phyloP scores from a whole-genome alignment of 2,329 filamentous ascomycete genomes.

The Neofusicoccum parvum region DNA sequence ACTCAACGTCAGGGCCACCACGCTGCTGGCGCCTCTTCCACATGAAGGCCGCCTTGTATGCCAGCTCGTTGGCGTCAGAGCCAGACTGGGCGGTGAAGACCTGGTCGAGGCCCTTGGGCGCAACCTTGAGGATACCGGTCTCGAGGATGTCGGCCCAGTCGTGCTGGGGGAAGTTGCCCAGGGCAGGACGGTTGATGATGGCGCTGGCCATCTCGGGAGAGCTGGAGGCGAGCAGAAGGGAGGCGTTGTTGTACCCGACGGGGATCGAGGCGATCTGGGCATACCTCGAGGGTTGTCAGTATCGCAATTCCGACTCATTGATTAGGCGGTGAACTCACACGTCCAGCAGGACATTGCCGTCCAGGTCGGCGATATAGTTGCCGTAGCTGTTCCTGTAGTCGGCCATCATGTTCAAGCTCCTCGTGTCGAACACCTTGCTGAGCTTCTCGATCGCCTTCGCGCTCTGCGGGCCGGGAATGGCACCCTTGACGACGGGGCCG shows the following conservation, averaged over 20 bases:
- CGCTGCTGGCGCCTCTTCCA: slow-evolving; percentile 81
- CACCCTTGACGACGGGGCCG: slow-evolving; percentile 56
- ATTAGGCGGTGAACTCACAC: slow-evolving; percentile 54
- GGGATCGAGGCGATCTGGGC: slow-evolving; percentile 93
- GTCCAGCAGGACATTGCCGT: slow-evolving; percentile 73
- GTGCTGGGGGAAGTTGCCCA: slow-evolving; percentile 86
- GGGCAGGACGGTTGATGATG: slow-evolving; percentile 84
- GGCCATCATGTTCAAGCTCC: slow-evolving; percentile 69
- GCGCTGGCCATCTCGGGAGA: slow-evolving; percentile 78
- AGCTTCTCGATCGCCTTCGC: slow-evolving; percentile 70
- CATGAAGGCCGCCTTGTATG: slow-evolving; percentile 96
- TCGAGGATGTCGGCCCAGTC: slow-evolving; percentile 82
- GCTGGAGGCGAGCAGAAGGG: slow-evolving; percentile 68
- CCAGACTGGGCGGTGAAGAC: slow-evolving; percentile 90
- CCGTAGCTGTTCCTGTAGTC: slow-evolving; percentile 52
- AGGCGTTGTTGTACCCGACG: slow-evolving; percentile 88
- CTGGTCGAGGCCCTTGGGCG: slow-evolving; percentile 80
- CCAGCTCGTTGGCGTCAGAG: slow-evolving; percentile 91
- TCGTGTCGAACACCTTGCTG: slow-evolving; percentile 79
- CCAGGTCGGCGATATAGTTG: slow-evolving; percentile 77
- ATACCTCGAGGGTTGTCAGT: slow-evolving; percentile 55
- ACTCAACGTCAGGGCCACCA: slow-evolving; percentile 75
- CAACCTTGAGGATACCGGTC: slow-evolving; percentile 77
- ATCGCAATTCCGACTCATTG: too few species aligned
- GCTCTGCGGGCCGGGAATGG: slow-evolving; percentile 76